phyloP scores from a whole-genome alignment of 176 grass and related monocot species.

The sorghum (Sorghum bicolor) region Sorghum_bicolor_NCBIv3 NC_012870.2:66788001-66788500 shows the following conservation, averaged over 20 bases:
- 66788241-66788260: neutral
- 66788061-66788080: conserved; percentile 70
- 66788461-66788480: conserved; percentile 15
- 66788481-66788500: conserved; percentile 37
- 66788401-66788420: neutral
- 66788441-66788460: neutral
- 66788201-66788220: neutral
- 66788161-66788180: conserved; percentile 12
- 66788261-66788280: neutral
- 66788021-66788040: conserved; percentile 45
- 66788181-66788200: neutral
- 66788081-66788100: conserved; percentile 25
- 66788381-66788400: neutral
- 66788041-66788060: conserved; percentile 55
- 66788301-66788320: conserved; percentile 9
- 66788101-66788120: conserved; percentile 33
- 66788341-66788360: neutral
- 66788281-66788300: neutral
- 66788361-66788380: neutral
- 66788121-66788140: neutral
- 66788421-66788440: neutral
- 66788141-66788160: neutral
- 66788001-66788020: conserved; percentile 44
- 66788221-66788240: neutral
- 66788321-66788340: conserved; percentile 12